Conservation (phyloP, 805 yeast species). For the Lachancea waltii region DNA sequence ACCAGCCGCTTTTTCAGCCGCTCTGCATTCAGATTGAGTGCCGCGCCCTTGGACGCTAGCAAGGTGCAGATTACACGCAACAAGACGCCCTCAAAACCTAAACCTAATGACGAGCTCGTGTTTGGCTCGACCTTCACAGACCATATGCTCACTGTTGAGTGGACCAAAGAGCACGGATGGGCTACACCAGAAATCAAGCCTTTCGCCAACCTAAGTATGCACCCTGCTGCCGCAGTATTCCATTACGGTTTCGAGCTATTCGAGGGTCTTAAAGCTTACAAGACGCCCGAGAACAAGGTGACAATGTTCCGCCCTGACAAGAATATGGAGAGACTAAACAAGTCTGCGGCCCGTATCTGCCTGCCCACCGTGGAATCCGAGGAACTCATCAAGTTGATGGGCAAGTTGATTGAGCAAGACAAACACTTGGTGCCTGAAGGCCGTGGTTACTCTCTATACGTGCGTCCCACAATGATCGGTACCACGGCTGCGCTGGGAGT, state of each 20-base stretch:
- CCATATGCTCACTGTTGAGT: conserved; percentile 84
- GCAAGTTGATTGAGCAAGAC: conserved; percentile 70
- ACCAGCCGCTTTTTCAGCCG: conserved; percentile 6
- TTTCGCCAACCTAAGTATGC: conserved; percentile 65
- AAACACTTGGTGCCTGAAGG: conserved; percentile 74
- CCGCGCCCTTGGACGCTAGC: conserved; percentile 48
- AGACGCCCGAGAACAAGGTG: conserved; percentile 52
- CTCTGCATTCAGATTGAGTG: conserved; percentile 7
- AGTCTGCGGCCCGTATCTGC: conserved; percentile 81
- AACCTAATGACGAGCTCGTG: conserved; percentile 56
- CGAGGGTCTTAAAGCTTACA: conserved; percentile 94
- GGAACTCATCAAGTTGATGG: conserved; percentile 68
- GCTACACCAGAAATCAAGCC: conserved; percentile 82
- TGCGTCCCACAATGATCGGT: conserved; percentile 94
- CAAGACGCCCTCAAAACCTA: conserved; percentile 44
- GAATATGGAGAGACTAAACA: conserved; percentile 89
- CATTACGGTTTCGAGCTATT: conserved; percentile 94
- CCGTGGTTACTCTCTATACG: conserved; percentile 83
- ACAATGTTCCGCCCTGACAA: conserved; percentile 86
- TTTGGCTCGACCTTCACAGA: conserved; percentile 75
- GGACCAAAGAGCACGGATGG: conserved; percentile 81
- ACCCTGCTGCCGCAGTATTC: conserved; percentile 85
- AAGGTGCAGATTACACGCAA: conserved; percentile 45
- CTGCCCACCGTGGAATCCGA: conserved; percentile 80
- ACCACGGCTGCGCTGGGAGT: conserved; percentile 88